A percentile compares a stretch with the other conserved stretches of the same genome.
These are phyloP conservation scores for Zizania palustris DNA, from an alignment of 202 grass and related monocot species.

Conservation along the genomic window DNA sequence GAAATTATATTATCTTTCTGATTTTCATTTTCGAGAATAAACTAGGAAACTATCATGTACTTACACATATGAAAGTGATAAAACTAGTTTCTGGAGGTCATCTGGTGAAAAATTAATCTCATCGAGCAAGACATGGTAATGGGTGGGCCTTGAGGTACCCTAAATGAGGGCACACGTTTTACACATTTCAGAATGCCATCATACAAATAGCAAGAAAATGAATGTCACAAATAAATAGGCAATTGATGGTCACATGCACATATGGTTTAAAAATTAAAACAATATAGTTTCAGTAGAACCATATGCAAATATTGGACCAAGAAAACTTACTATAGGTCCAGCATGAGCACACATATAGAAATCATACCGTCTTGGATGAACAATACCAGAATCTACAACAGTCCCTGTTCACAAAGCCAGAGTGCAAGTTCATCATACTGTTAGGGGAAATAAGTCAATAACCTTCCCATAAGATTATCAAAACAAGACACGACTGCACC, in stretches of 20 bases:
- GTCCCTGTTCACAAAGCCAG: conserved; percentile 49
- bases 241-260: conserved; percentile 31
- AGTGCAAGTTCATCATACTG: conserved; percentile 28
- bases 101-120: conserved; percentile 76
- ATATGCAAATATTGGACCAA: neutral
- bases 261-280: neutral
- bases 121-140: conserved; percentile 76
- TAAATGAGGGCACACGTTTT: conserved; percentile 33
- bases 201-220: conserved; percentile 25
- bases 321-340: conserved; percentile 68
- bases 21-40: neutral
- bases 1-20: conserved; percentile 3
- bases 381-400: conserved; percentile 58
- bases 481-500: conserved; percentile 39
- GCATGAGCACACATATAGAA: conserved; percentile 82
- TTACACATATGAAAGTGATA: conserved; percentile 82
- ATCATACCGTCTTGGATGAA: conserved; percentile 77
- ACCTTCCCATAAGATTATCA: neutral
- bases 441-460: neutral
- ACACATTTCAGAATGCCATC: conserved; percentile 31
- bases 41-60: conserved; percentile 32
- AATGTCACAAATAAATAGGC: neutral
- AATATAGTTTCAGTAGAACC: conserved; percentile 25
- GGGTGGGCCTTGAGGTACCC: conserved; percentile 81
- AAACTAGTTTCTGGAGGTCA: conserved; percentile 70